These are phyloP conservation scores for Eucalyptus decipiens DNA, from an alignment of 345 rosid species.

Conservation along the genomic window DNA sequence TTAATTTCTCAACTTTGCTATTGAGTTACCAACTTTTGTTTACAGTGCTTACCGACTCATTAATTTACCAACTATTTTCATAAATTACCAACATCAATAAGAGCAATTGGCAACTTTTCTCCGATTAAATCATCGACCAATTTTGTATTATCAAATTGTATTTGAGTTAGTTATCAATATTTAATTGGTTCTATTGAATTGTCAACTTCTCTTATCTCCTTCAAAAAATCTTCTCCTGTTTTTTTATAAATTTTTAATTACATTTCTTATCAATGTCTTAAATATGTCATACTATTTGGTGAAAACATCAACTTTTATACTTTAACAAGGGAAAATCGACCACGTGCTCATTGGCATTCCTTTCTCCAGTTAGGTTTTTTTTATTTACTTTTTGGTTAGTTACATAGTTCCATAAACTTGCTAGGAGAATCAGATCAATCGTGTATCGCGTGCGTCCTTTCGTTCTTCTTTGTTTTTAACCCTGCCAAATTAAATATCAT, in stretches of 20 bases:
- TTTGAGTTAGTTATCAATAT: background rate
- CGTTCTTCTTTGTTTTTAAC: background rate
- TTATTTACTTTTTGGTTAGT: background rate
- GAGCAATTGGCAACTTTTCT: background rate
- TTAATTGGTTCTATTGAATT: background rate
- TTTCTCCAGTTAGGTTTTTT: background rate
- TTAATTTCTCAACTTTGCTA: background rate
- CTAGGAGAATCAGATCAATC: background rate
- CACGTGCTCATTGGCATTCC: background rate
- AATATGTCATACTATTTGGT: background rate
- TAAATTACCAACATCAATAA: background rate
- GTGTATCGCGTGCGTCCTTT: background rate
- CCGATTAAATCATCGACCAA: background rate
- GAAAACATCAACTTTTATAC: background rate
- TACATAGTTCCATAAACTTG: background rate
- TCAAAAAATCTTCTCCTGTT: background rate
- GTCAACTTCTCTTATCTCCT: background rate
- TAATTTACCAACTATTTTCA: background rate
- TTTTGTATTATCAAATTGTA: background rate
- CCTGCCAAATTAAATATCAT: background rate
- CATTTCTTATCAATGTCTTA: background rate
- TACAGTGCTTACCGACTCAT: background rate
- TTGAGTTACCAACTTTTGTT: background rate
- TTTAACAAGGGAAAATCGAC: background rate
- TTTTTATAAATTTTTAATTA: background rate